These are phyloP conservation scores for Paecilomyces sp. DNA, from an alignment of 2,329 filamentous ascomycete genomes.

Conservation along the genomic window DNA sequence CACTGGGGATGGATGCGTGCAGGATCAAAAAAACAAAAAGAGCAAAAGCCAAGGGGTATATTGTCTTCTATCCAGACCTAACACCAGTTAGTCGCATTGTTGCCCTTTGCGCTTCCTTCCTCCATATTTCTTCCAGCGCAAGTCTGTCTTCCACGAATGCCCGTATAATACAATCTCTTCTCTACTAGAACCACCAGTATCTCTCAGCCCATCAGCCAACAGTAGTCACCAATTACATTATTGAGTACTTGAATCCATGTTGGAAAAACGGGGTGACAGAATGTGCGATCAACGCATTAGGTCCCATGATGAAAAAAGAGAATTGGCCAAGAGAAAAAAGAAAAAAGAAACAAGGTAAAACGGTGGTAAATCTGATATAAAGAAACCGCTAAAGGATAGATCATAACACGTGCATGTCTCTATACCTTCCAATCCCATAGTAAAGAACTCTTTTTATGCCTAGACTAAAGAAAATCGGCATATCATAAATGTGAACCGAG, in stretches of 20 bases:
- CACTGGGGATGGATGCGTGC: neutral
- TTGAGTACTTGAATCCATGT: neutral
- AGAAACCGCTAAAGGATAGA: neutral
- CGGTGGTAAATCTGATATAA: neutral
- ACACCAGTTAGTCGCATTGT: neutral
- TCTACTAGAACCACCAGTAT: neutral
- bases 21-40: neutral
- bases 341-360: neutral
- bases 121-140: neutral
- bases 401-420: neutral
- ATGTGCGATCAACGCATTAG: neutral
- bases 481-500: conserved; percentile 1
- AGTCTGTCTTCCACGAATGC: neutral
- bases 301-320: neutral
- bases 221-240: neutral
- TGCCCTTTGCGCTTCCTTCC: neutral
- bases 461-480: neutral
- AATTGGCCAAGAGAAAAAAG: neutral
- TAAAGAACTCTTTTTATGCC: neutral
- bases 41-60: conserved; percentile 8
- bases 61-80: conserved; percentile 8
- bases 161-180: neutral
- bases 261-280: neutral
- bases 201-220: neutral
- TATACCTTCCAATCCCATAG: neutral